phyloP scores from a whole-genome alignment of 768 basidiomycete species.

The Mycena epipterygia region DNA sequence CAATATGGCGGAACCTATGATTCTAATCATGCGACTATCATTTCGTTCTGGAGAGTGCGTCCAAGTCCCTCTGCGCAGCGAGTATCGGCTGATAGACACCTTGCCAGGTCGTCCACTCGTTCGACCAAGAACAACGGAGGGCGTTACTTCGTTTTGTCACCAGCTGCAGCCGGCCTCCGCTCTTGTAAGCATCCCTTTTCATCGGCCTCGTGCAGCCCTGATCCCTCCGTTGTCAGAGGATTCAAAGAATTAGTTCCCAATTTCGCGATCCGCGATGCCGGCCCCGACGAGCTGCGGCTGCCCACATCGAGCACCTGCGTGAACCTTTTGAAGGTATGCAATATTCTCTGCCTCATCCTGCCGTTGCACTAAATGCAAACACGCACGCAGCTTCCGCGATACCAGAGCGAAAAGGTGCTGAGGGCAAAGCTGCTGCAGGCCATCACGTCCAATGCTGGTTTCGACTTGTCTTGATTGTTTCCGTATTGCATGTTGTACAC shows the following conservation, averaged over 20 bases:
- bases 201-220: neutral
- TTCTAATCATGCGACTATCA: constrained; percentile 77
- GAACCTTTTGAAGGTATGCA: constrained; percentile 86
- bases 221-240: constrained; percentile 62
- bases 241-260: constrained; percentile 91
- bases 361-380: neutral
- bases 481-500: constrained; percentile 15
- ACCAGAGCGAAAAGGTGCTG: constrained; percentile 73
- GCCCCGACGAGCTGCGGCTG: constrained; percentile 76
- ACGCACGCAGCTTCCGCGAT: constrained; percentile 74
- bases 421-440: constrained; percentile 87
- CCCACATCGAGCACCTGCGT: constrained; percentile 91
- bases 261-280: constrained; percentile 90
- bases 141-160: constrained; percentile 92
- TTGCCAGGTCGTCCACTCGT: constrained; percentile 77
- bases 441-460: constrained; percentile 90
- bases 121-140: constrained; percentile 85
- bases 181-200: constrained; percentile 68
- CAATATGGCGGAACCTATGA: constrained; percentile 88
- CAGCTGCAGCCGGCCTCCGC: constrained; percentile 89
- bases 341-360: neutral
- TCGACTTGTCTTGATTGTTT: constrained; percentile 84
- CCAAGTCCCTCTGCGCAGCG: neutral
- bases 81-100: constrained; percentile 4
- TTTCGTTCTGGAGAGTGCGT: constrained; percentile 86